Percentiles rank a stretch among this genome's conserved stretches.
phyloP scores from a whole-genome alignment of 1,284 basidiomycete genomes.

The Ganoderma leucocontextum region DNA sequence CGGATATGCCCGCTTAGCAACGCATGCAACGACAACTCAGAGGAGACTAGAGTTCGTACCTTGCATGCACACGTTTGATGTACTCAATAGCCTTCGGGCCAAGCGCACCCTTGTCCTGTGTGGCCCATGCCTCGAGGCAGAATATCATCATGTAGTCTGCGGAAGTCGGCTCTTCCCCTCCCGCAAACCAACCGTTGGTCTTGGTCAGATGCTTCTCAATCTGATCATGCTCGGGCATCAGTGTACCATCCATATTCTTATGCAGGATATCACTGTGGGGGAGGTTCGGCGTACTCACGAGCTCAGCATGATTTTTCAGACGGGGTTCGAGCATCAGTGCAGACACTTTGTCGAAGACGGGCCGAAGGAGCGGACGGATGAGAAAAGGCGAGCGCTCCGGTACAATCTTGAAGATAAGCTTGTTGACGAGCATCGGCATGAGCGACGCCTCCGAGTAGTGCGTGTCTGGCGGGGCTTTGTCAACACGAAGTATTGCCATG shows the following conservation, averaged over 20 bases:
- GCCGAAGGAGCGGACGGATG: constrained; percentile 41
- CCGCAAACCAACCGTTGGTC: constrained; percentile 46
- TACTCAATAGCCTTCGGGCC: constrained; percentile 42
- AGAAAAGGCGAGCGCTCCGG: constrained; percentile 43
- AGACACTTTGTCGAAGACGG: constrained; percentile 34
- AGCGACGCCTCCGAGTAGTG: constrained; percentile 52
- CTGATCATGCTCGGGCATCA: constrained; percentile 20
- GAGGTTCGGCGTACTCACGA: constrained; percentile 31
- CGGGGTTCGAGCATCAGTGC: constrained; percentile 36
- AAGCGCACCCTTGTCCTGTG: constrained; percentile 25
- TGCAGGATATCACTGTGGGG: neutral
- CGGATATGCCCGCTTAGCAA: constrained; percentile 9
- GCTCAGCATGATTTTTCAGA: constrained; percentile 36
- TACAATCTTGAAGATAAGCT: constrained; percentile 41
- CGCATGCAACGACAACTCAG: neutral
- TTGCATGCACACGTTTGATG: constrained; percentile 41
- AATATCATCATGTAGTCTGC: constrained; percentile 52
- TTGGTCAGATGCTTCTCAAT: constrained; percentile 40
- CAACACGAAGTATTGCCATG: neutral
- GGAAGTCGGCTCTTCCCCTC: constrained; percentile 48
- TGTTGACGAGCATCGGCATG: constrained; percentile 47
- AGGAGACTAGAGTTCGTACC: constrained; percentile 33
- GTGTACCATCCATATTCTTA: neutral
- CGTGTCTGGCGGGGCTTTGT: constrained; percentile 35
- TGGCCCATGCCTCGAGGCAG: constrained; percentile 41